phyloP scores from a whole-genome alignment of 2,329 filamentous ascomycete genomes.

The Xylariaceae sp. region DNA sequence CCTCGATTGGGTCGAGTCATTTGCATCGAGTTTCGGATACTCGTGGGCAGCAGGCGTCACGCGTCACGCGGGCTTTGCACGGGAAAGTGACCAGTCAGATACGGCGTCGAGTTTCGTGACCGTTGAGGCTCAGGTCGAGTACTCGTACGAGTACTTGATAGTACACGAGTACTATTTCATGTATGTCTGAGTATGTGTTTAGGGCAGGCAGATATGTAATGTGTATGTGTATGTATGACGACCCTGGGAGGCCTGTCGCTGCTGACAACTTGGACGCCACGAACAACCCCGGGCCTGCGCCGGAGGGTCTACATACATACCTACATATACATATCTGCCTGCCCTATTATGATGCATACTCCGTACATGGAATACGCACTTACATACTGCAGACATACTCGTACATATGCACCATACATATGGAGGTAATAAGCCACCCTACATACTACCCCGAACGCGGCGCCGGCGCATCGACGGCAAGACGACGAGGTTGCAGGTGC shows the following conservation, averaged over 20 bases:
- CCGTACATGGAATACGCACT: not conserved
- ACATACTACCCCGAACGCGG: not conserved
- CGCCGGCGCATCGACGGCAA: too few species aligned
- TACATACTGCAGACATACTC: not conserved
- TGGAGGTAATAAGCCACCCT: too few species aligned
- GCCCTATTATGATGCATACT: not conserved
- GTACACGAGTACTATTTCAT: too few species aligned
- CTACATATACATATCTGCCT: not conserved
- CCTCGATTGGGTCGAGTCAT: not conserved
- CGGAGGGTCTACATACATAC: too few species aligned
- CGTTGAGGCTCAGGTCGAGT: not conserved
- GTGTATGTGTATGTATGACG: too few species aligned
- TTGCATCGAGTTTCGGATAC: not conserved
- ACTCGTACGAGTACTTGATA: too few species aligned
- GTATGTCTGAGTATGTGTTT: too few species aligned
- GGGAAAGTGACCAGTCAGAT: not conserved
- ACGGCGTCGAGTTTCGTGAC: not conserved
- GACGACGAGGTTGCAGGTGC: not conserved
- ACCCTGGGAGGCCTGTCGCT: too few species aligned
- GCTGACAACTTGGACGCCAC: too few species aligned
- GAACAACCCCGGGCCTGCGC: not conserved
- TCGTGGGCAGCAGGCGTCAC: not conserved
- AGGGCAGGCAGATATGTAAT: too few species aligned
- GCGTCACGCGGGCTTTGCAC: too few species aligned
- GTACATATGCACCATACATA: not conserved